These are phyloP conservation scores for Agrocybe chaxingu DNA, from an alignment of 768 basidiomycete species.

Conservation along the genomic window DNA sequence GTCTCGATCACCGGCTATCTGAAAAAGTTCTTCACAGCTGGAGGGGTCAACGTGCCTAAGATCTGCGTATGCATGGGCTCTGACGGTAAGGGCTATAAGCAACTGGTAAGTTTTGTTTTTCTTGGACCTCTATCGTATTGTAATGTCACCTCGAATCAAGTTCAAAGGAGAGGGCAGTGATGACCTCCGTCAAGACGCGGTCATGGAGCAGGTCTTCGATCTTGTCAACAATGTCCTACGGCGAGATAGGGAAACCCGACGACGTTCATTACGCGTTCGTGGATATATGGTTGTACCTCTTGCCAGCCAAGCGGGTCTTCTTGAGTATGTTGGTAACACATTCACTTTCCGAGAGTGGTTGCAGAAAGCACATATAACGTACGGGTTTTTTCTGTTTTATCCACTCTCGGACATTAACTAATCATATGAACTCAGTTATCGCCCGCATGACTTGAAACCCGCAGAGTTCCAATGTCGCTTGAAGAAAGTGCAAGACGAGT, in stretches of 20 bases:
- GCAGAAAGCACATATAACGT: conserved; percentile 57
- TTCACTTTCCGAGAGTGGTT: conserved; percentile 64
- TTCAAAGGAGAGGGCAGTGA: conserved; percentile 92
- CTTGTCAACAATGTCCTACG: conserved; percentile 78
- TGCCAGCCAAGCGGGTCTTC: conserved; percentile 71
- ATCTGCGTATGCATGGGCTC: conserved; percentile 67
- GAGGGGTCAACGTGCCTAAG: conserved; percentile 84
- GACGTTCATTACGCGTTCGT: conserved; percentile 70
- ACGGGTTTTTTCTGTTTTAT: conserved; percentile 13
- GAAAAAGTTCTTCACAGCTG: conserved; percentile 55
- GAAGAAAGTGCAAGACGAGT: conserved; percentile 28
- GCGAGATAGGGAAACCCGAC: conserved; percentile 71
- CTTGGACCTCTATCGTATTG: neutral
- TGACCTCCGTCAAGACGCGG: conserved; percentile 94
- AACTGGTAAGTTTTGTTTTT: conserved; percentile 58
- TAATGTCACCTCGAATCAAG: conserved; percentile 33
- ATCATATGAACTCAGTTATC: conserved; percentile 49
- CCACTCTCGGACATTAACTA: neutral
- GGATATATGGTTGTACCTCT: conserved; percentile 91
- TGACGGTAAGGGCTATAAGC: conserved; percentile 64
- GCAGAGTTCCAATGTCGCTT: conserved; percentile 21
- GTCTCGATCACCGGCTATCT: conserved; percentile 70
- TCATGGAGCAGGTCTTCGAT: conserved; percentile 97
- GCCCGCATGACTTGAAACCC: conserved; percentile 48
- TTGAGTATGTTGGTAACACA: conserved; percentile 90